Conservation (phyloP, 495 filamentous ascomycete genomes). For the Echria macrotheca region DNA sequence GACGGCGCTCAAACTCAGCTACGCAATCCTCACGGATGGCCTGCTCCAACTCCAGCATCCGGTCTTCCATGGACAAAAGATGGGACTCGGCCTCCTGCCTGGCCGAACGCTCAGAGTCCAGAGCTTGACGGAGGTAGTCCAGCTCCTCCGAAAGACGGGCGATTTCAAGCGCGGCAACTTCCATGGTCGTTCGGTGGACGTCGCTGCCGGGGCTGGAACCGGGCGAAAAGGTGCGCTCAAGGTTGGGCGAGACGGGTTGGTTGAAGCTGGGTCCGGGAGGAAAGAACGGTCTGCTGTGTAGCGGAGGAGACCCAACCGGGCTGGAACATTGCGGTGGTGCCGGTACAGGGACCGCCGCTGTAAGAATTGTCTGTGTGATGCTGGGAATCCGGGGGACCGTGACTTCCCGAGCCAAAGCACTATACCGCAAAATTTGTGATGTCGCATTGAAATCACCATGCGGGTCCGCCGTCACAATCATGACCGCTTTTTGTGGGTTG, state of each 20-base stretch:
- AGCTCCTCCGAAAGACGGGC: conserved; percentile 67
- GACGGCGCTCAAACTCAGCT: conserved; percentile 72
- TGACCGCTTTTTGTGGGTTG: conserved; percentile 78
- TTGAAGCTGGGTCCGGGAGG: conserved; percentile 36
- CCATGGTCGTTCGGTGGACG: conserved; percentile 61
- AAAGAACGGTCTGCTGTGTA: conserved; percentile 27
- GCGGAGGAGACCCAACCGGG: conserved; percentile 30
- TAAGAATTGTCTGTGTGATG: conserved; percentile 47
- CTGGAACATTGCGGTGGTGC: conserved; percentile 24
- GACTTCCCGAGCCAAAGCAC: conserved; percentile 86
- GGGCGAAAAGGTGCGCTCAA: conserved; percentile 31
- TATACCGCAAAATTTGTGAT: conserved; percentile 92
- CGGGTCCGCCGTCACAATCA: conserved; percentile 96
- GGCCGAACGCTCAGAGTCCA: conserved; percentile 48
- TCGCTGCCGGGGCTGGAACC: conserved; percentile 48
- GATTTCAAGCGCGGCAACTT: conserved; percentile 69
- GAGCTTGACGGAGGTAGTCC: conserved; percentile 62
- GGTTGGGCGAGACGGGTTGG: conserved; percentile 15
- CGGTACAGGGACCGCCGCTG: conserved; percentile 16
- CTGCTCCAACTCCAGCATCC: conserved; percentile 67
- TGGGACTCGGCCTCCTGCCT: conserved; percentile 56
- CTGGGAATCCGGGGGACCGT: conserved; percentile 86
- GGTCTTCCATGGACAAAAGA: conserved; percentile 57
- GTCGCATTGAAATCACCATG: conserved; percentile 94
- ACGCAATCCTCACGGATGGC: conserved; percentile 87